Evolutionary conservation across 1,284 basidiomycete genomes (phyloP).

Genomic region (Blastosporella zonata): DNA sequence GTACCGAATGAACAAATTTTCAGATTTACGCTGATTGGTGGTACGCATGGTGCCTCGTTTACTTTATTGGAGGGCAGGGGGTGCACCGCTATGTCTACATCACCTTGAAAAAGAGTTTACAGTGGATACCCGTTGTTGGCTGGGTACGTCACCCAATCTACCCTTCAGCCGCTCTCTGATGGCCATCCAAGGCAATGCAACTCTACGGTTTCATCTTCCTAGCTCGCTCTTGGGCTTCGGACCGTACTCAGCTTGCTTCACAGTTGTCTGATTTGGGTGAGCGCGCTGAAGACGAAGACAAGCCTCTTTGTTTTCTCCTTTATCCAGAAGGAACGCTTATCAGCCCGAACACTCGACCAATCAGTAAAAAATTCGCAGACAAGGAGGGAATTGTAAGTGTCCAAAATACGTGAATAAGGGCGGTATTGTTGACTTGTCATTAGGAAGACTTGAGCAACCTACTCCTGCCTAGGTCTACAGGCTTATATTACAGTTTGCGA

Average conservation of each 20-base stretch:
- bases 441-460: constrained; percentile 78
- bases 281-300: constrained; percentile 59
- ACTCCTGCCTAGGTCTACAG: constrained; percentile 89
- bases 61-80: constrained; percentile 65
- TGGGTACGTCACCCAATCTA: constrained; percentile 56
- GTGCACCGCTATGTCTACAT: constrained; percentile 77
- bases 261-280: constrained; percentile 58
- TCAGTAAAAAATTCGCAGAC: constrained; percentile 82
- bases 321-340: constrained; percentile 95
- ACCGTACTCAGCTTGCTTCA: constrained; percentile 61
- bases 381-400: constrained; percentile 75
- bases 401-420: neutral
- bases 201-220: constrained; percentile 87
- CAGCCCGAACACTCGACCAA: constrained; percentile 76
- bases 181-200: constrained; percentile 71
- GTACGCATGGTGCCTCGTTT: constrained; percentile 87
- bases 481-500: constrained; percentile 82
- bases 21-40: constrained; percentile 91
- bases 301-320: constrained; percentile 79
- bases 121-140: constrained; percentile 85
- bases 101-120: constrained; percentile 85
- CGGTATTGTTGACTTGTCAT: constrained; percentile 4
- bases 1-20: neutral
- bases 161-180: constrained; percentile 12
- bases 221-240: constrained; percentile 83